Conservation (phyloP, 768 basidiomycete genomes). For the Solioccasus polychromus region DNA sequence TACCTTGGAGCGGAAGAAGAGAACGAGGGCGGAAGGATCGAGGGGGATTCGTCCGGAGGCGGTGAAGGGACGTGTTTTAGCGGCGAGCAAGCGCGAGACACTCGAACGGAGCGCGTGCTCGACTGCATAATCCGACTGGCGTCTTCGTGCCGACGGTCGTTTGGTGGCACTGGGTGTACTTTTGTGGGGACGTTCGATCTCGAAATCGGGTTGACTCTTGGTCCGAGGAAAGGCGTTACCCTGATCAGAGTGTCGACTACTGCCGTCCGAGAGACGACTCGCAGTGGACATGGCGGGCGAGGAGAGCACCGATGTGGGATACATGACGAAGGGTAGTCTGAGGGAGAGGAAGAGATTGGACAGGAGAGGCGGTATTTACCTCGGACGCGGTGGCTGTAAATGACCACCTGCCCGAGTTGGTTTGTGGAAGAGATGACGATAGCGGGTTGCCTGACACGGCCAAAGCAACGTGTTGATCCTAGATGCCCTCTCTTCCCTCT, state of each 20-base stretch:
- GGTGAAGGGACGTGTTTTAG: constrained; percentile 61
- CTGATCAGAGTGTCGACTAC: constrained; percentile 32
- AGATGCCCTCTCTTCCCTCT: constrained; percentile 15
- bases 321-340: constrained; percentile 23
- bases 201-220: constrained; percentile 53
- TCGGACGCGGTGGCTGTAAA: constrained; percentile 32
- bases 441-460: constrained; percentile 30
- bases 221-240: constrained; percentile 37
- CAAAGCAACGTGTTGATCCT: constrained; percentile 34
- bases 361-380: constrained; percentile 31
- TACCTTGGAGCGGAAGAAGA: constrained; percentile 82
- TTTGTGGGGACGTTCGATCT: constrained; percentile 57
- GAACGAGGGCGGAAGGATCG: constrained; percentile 60
- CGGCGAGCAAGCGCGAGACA: constrained; percentile 52
- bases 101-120: constrained; percentile 54
- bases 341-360: constrained; percentile 9
- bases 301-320: constrained; percentile 28
- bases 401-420: constrained; percentile 31
- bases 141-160: constrained; percentile 31
- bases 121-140: constrained; percentile 45
- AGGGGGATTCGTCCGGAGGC: constrained; percentile 68
- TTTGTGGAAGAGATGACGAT: constrained; percentile 26
- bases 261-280: constrained; percentile 40
- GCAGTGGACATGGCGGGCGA: constrained; percentile 32
- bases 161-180: constrained; percentile 29